A percentile compares a stretch with the other conserved stretches of the same genome.
Conservation (phyloP, 2,329 filamentous ascomycete species). For the Claviceps sp. region DNA sequence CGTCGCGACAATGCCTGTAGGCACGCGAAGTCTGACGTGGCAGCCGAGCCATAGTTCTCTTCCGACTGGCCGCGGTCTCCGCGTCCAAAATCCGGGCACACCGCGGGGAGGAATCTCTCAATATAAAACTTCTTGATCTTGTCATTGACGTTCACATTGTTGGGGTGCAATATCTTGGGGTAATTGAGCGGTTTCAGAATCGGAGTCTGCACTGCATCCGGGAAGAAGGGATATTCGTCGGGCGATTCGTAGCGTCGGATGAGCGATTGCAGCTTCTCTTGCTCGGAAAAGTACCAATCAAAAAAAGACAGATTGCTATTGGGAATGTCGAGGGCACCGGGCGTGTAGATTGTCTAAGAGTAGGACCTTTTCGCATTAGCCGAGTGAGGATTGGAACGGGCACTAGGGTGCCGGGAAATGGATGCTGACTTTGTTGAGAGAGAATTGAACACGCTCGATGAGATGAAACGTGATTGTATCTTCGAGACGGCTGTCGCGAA, state of each 20-base stretch:
- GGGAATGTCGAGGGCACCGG: conserved; percentile 69
- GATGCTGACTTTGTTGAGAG: conserved; percentile 49
- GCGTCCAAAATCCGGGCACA: conserved; percentile 65
- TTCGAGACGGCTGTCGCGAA: conserved; percentile 62
- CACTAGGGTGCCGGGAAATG: not conserved
- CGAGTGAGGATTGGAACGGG: not conserved
- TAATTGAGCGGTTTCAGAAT: conserved; percentile 84
- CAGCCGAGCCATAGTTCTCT: conserved; percentile 91
- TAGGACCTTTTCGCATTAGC: not conserved
- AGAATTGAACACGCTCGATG: conserved; percentile 96
- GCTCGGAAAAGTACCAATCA: conserved; percentile 85
- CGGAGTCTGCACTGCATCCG: conserved; percentile 60
- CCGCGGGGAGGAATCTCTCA: conserved; percentile 65
- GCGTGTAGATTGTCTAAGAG: conserved; percentile 60
- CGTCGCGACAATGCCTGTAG: conserved; percentile 80
- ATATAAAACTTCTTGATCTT: conserved; percentile 81
- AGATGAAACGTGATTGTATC: conserved; percentile 96
- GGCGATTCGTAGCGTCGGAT: conserved; percentile 92
- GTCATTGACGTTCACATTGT: conserved; percentile 81
- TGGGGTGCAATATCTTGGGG: conserved; percentile 73
- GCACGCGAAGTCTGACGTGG: conserved; percentile 79
- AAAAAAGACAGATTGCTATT: conserved; percentile 64
- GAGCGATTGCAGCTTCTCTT: conserved; percentile 81
- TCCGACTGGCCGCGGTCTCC: conserved; percentile 70
- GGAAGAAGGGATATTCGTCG: conserved; percentile 97